These are phyloP conservation scores for Penicillium desertorum DNA, from an alignment of 495 filamentous ascomycete species.

Conservation along the genomic window DNA sequence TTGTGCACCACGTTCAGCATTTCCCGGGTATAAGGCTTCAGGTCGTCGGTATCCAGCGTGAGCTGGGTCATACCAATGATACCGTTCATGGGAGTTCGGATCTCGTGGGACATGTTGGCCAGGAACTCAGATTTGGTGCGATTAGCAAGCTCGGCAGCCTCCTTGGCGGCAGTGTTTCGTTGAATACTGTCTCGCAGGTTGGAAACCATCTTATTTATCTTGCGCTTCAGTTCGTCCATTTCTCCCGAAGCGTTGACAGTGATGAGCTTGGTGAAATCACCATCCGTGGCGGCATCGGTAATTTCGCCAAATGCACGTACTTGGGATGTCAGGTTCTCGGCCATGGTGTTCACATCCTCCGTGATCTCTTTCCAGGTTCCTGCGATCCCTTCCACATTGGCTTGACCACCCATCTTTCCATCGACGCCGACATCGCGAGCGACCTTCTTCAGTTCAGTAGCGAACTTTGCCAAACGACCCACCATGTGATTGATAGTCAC, in stretches of 20 bases:
- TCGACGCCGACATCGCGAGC: conserved; percentile 97
- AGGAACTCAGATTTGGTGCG: conserved; percentile 98
- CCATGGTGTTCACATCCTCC: conserved; percentile 98
- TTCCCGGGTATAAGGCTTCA: conserved; percentile 92
- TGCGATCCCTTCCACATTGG: conserved; percentile 88
- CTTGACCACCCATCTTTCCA: conserved; percentile 98
- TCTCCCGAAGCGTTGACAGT: conserved; percentile 98
- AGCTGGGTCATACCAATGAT: conserved; percentile 96
- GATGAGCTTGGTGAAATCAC: conserved; percentile 94
- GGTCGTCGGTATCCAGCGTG: conserved; percentile 85
- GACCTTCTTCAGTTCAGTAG: conserved; percentile 91
- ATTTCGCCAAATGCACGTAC: conserved; percentile 97
- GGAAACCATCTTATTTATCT: conserved; percentile 99
- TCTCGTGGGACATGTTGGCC: conserved; percentile 99
- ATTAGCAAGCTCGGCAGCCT: conserved; percentile 94
- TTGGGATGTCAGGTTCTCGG: conserved; percentile 94
- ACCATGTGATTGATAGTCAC: conserved; percentile 99
- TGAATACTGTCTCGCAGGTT: conserved; percentile 95
- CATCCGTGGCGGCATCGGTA: conserved; percentile 92
- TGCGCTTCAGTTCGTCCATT: conserved; percentile 98
- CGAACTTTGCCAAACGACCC: conserved; percentile 90
- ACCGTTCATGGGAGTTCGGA: conserved; percentile 87
- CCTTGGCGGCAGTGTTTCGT: conserved; percentile 92
- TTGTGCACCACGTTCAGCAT: conserved; percentile 99
- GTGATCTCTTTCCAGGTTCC: conserved; percentile 99